These are phyloP conservation scores for Penicillium psychrofluorescens DNA, from an alignment of 495 filamentous ascomycete genomes.

Conservation along the genomic window DNA sequence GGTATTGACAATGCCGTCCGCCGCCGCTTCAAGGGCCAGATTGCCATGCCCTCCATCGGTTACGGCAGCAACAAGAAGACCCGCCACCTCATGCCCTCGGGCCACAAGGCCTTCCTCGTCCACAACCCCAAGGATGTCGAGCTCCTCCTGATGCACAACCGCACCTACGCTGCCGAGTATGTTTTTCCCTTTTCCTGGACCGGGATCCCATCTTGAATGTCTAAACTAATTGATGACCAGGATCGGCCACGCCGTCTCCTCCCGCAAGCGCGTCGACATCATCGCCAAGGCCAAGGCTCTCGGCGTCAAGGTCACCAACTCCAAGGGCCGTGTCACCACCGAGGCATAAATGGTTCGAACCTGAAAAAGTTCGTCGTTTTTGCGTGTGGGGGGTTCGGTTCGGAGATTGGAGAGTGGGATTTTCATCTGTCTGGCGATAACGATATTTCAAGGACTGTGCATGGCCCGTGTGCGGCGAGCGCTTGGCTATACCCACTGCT, in stretches of 20 bases:
- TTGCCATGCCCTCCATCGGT: slow-evolving; percentile 97
- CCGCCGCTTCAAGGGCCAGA: slow-evolving; percentile 87
- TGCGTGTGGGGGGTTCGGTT: slow-evolving; percentile 16
- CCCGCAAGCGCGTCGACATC: slow-evolving; percentile 96
- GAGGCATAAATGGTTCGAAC: slow-evolving; percentile 68
- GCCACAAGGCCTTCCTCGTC: slow-evolving; percentile 99
- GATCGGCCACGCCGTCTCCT: slow-evolving; percentile 95
- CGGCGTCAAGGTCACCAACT: slow-evolving; percentile 97
- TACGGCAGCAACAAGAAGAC: slow-evolving; percentile 99
- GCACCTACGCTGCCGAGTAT: slow-evolving; percentile 96
- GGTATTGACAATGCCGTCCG: slow-evolving; percentile 94
- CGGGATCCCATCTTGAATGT: too few species aligned
- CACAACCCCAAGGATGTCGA: slow-evolving; percentile 92
- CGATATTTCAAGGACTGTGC: slow-evolving; percentile 28
- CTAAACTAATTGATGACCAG: slow-evolving; percentile 32
- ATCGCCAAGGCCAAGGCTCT: slow-evolving; percentile 92
- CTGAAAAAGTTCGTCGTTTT: slow-evolving; percentile 25
- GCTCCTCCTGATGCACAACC: slow-evolving; percentile 99
- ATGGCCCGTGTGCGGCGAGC: slow-evolving; percentile 24
- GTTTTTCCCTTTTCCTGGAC: slow-evolving; percentile 20
- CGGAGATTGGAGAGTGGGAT: slow-evolving; percentile 13
- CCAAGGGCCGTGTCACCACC: slow-evolving; percentile 95
- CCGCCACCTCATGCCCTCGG: slow-evolving; percentile 94
- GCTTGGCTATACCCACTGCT: slow-evolving; percentile 16
- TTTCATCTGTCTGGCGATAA: slow-evolving; percentile 27